Evolutionary conservation across 164 flowering plant species (phyloP).

Genomic region (Magnolia changhungtana): DNA sequence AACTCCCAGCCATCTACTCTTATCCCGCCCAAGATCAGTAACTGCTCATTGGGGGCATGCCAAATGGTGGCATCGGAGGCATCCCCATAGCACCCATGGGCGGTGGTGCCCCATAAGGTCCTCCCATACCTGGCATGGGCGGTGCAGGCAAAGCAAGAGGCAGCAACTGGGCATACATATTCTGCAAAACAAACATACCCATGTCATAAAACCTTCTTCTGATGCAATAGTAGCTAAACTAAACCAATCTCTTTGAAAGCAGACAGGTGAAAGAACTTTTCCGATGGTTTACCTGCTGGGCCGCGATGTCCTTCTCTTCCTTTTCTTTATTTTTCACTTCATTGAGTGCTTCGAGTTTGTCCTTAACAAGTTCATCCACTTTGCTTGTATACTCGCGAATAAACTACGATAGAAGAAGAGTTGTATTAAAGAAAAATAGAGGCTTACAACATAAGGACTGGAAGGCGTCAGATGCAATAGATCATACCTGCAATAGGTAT

Average conservation of each 20-base stretch:
- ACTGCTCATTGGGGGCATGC: slow-evolving; percentile 88
- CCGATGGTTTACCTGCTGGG: slow-evolving; percentile 71
- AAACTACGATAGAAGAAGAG: slow-evolving; percentile 37
- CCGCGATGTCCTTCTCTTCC: slow-evolving; percentile 89
- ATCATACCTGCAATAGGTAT: slow-evolving; percentile 79
- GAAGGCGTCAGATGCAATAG: background rate
- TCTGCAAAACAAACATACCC: slow-evolving; percentile 44
- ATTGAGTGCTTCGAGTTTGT: slow-evolving; percentile 69
- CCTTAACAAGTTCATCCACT: slow-evolving; percentile 92
- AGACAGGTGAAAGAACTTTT: background rate
- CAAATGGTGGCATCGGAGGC: slow-evolving; percentile 94
- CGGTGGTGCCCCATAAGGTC: slow-evolving; percentile 59
- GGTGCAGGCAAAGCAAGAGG: slow-evolving; percentile 99
- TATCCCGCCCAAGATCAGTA: slow-evolving; percentile 31
- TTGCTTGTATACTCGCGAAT: slow-evolving; percentile 90
- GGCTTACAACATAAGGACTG: background rate
- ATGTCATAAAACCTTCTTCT: background rate
- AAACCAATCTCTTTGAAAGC: background rate
- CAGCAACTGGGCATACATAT: slow-evolving; percentile 97
- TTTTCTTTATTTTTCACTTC: slow-evolving; percentile 85
- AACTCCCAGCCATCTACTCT: background rate
- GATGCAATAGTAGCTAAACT: background rate
- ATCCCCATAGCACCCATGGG: slow-evolving; percentile 94
- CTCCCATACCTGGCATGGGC: slow-evolving; percentile 85
- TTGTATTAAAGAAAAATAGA: background rate